phyloP scores from a whole-genome alignment of 257 asterid species.

The Fraxinus quadrangulata region DNA sequence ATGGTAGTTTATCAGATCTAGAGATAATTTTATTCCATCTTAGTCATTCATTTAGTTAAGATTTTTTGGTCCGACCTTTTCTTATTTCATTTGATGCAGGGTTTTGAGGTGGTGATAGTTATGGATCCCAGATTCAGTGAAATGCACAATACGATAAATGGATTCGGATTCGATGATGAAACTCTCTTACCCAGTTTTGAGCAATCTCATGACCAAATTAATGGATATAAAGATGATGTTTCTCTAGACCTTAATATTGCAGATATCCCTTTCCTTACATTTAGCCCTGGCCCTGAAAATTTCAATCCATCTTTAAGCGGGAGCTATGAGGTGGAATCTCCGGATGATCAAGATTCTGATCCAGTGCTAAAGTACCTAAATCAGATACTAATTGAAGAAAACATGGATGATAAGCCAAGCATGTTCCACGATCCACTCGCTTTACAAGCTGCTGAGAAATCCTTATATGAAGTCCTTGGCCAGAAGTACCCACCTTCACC shows the following conservation, averaged over 20 bases:
- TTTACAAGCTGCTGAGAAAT: constrained; percentile 79
- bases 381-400: constrained; percentile 86
- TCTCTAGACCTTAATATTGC: constrained; percentile 39
- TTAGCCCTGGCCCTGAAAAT: constrained; percentile 39
- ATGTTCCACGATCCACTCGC: constrained; percentile 95
- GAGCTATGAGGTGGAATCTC: constrained; percentile 70
- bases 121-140: constrained; percentile 63
- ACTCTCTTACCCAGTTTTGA: constrained; percentile 39
- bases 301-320: constrained; percentile 44
- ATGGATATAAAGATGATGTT: constrained; percentile 41
- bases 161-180: constrained; percentile 41
- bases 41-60: neutral
- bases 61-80: constrained; percentile 18
- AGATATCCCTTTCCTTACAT: constrained; percentile 44
- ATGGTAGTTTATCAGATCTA: neutral
- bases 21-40: neutral
- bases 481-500: constrained; percentile 64
- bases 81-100: constrained; percentile 24
- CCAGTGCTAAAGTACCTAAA: constrained; percentile 80
- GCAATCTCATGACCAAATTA: constrained; percentile 41
- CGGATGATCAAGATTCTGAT: constrained; percentile 84
- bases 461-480: constrained; percentile 79
- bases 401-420: constrained; percentile 83
- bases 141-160: constrained; percentile 35
- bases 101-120: constrained; percentile 18